Conservation (phyloP, 179 eudicot species). For the Spinacia oleracea region DNA sequence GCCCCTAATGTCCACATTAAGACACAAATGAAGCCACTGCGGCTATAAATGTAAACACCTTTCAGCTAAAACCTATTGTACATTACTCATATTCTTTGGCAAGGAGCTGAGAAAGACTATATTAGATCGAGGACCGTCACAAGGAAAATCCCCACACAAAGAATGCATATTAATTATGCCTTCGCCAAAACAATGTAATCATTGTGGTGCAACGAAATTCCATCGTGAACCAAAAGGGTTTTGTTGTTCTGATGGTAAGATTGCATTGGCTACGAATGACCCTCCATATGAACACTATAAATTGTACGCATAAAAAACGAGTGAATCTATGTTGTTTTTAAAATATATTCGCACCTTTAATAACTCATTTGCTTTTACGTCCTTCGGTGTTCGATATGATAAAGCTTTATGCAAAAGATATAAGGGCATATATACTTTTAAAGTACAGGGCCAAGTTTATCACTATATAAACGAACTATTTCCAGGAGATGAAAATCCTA, state of each 20-base stretch:
- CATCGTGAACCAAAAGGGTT: background rate
- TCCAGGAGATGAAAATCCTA: too few species aligned
- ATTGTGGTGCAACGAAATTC: conserved; percentile 8
- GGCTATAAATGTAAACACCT: background rate
- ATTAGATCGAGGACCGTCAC: too few species aligned
- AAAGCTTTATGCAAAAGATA: background rate
- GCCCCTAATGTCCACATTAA: background rate
- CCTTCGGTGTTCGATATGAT: conserved; percentile 13
- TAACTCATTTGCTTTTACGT: conserved; percentile 14
- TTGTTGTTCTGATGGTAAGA: conserved; percentile 4
- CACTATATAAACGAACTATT: too few species aligned
- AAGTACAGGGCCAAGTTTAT: background rate
- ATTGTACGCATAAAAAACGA: background rate
- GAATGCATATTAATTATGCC: background rate
- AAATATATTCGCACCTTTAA: too few species aligned
- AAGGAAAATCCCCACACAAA: too few species aligned
- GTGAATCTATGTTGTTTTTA: background rate
- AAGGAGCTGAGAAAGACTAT: too few species aligned
- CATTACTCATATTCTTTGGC: too few species aligned
- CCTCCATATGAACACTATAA: background rate
- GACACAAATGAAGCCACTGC: background rate
- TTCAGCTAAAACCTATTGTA: too few species aligned
- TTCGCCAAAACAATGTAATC: background rate
- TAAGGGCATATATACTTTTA: conserved; percentile 10
- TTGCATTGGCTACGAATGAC: background rate